phyloP scores from a whole-genome alignment of 192 early-diverging fungal genomes.

The Backusella westeae region DNA sequence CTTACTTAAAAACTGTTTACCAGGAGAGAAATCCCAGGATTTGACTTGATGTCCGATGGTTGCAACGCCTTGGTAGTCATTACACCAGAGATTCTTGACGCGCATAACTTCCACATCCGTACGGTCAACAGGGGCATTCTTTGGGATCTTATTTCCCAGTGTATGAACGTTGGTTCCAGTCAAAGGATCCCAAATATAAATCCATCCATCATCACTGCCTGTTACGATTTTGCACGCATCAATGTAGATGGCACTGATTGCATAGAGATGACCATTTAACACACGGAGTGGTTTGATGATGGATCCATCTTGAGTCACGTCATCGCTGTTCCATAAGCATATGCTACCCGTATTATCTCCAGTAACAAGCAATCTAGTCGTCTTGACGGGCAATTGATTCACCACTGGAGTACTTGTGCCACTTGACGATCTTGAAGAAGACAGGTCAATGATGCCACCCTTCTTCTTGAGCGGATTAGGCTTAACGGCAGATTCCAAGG shows the following conservation, averaged over 20 bases:
- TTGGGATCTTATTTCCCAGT: slow-evolving; percentile 26
- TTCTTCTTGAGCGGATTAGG: background rate
- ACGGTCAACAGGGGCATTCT: slow-evolving; percentile 35
- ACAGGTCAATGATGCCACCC: background rate
- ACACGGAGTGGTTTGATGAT: slow-evolving; percentile 6
- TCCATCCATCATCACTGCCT: slow-evolving; percentile 55
- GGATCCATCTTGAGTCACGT: slow-evolving; percentile 32
- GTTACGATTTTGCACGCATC: slow-evolving; percentile 39
- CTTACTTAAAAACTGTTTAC: slow-evolving; percentile 28
- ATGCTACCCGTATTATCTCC: slow-evolving; percentile 52
- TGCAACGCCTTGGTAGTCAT: slow-evolving; percentile 43
- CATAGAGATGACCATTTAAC: slow-evolving; percentile 19
- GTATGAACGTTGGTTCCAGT: slow-evolving; percentile 30
- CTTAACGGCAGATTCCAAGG: slow-evolving; percentile 10
- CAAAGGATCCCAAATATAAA: slow-evolving; percentile 53
- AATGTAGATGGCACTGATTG: slow-evolving; percentile 31
- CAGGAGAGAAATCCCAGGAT: slow-evolving; percentile 57
- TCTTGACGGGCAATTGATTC: background rate
- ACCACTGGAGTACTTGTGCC: background rate
- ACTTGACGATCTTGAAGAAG: background rate
- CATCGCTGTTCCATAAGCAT: slow-evolving; percentile 53
- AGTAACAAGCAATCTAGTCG: slow-evolving; percentile 38
- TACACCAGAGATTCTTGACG: slow-evolving; percentile 35
- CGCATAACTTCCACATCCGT: slow-evolving; percentile 29
- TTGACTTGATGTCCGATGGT: slow-evolving; percentile 49